phyloP scores from a whole-genome alignment of 2,329 filamentous ascomycete species.

The Macrophomina tecta region DNA sequence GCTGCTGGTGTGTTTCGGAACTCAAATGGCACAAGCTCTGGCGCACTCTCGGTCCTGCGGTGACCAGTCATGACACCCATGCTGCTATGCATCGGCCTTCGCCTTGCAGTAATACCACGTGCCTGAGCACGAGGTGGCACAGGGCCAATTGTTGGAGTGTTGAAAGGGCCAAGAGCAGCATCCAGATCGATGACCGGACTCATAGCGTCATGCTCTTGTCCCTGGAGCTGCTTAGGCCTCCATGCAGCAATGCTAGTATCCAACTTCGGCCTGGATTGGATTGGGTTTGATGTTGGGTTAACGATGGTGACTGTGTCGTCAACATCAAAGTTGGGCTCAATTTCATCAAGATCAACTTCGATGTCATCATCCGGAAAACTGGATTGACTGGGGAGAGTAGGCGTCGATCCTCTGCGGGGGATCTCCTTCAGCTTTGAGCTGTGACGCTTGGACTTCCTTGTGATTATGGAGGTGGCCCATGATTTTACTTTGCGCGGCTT shows the following conservation, averaged over 20 bases:
- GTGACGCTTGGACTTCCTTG: constrained; percentile 64
- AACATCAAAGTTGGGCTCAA: constrained; percentile 49
- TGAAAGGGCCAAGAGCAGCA: constrained; percentile 89
- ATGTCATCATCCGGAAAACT: constrained; percentile 37
- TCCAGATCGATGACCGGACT: constrained; percentile 92
- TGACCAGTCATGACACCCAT: constrained; percentile 78
- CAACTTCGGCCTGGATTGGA: constrained; percentile 35
- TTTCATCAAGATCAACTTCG: constrained; percentile 42
- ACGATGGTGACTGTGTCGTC: constrained; percentile 51
- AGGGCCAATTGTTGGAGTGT: constrained; percentile 75
- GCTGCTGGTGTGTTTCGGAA: constrained; percentile 53
- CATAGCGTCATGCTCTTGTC: constrained; percentile 63
- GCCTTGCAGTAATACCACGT: constrained; percentile 50
- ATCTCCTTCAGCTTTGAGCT: constrained; percentile 52
- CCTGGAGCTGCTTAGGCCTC: constrained; percentile 44
- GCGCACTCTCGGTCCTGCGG: constrained; percentile 78
- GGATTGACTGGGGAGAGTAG: constrained; percentile 32
- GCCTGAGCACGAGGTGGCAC: constrained; percentile 63
- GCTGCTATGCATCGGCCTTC: constrained; percentile 78
- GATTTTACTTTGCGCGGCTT: constrained; percentile 74
- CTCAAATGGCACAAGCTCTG: constrained; percentile 79
- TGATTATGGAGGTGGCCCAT: constrained; percentile 72
- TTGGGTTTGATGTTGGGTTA: constrained; percentile 38
- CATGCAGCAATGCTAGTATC: constrained; percentile 46
- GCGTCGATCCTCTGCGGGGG: constrained; percentile 36